Conservation (phyloP, 106 monocot species). For the Phalaenopsis aphrodite region DNA sequence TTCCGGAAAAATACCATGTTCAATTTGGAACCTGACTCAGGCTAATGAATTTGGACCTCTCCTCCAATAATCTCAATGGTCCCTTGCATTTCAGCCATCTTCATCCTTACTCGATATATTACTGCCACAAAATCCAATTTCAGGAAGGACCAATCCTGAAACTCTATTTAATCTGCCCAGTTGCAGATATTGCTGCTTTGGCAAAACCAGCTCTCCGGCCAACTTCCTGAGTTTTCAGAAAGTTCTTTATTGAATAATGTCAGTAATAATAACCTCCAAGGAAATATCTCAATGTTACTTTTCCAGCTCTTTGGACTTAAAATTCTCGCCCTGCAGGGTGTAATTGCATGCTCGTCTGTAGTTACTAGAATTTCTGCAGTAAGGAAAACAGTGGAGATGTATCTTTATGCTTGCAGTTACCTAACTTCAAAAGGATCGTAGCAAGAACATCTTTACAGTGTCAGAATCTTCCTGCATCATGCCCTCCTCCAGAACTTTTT, state of each 20-base stretch:
- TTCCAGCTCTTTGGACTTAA: slow-evolving; percentile 13
- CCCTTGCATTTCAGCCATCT: slow-evolving; percentile 6
- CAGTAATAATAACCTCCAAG: slow-evolving; percentile 35
- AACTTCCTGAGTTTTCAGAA: slow-evolving; percentile 17
- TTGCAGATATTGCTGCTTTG: slow-evolving; percentile 30
- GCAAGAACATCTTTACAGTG: too few relatives aligned
- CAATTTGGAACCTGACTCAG: slow-evolving; percentile 22
- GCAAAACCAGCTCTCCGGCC: slow-evolving; percentile 32
- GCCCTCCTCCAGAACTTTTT: too few relatives aligned
- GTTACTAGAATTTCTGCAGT: too few relatives aligned
- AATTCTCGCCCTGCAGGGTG: background rate
- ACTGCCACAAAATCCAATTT: slow-evolving; percentile 19
- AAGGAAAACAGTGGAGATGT: too few relatives aligned
- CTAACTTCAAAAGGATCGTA: too few relatives aligned
- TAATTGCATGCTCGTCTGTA: too few relatives aligned
- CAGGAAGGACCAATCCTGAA: slow-evolving; percentile 32
- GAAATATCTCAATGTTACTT: slow-evolving; percentile 33
- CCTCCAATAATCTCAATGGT: slow-evolving; percentile 49
- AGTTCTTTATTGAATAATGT: slow-evolving; percentile 20
- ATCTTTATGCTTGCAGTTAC: too few relatives aligned
- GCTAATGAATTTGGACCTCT: slow-evolving; percentile 51
- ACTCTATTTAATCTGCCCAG: slow-evolving; percentile 38
- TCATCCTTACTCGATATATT: background rate
- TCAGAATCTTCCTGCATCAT: too few relatives aligned
- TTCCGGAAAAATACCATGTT: slow-evolving; percentile 45